Base-by-base conservation (phyloP, 2,329 filamentous ascomycete genomes). In the Verticillium nonalfalfae region DNA sequence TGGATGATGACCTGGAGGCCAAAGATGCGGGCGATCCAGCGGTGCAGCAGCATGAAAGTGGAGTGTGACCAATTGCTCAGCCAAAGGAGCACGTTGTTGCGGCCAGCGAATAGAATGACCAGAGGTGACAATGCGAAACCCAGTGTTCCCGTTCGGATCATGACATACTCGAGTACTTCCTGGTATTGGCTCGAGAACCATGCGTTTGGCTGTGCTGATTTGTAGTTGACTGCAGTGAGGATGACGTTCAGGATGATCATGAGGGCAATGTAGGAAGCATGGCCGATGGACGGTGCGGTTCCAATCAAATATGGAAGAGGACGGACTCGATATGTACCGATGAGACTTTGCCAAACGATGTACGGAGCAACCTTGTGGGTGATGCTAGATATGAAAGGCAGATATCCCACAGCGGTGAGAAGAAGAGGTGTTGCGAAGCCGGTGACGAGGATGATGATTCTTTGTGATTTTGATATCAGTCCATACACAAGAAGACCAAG, bases 31-130 rank as follows among this genome's bases (percentile, higher is more conserved):
- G 77, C 78, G 1, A 77, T 68, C 76, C 77, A 81, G 11, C 78
- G 76, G 66, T 82, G 79, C 4, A 81, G 66, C 0, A 79, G 59
- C 11, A 80, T 56, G 63, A 70, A 80, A 0, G 79, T 81, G 1
- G 72, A 71, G 59, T 79, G 74, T 0, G 69, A 72, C 76, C 78
- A 81, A 63, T 76, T 71, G 2, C 78, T 79, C 1, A 78, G 39
- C 69, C 71, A 75, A 0, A 78, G 69, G 0, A 78, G 69, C 7
- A 79, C 33, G 62, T 79, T 79, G 65, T 81, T 79, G 3, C 78
- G 68, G 1, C 71, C 66, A 1, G 74, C 67, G 61, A 74, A 78
- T 2, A 80, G 69, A 13, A 79, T 65, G 0, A 75, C 40, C 0
- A 79, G 62, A 0, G 74, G 71, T 0, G 74, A 34, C 55, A 74